Evolutionary conservation across 108 stramenopile species (phyloP).

Genomic region (Fragilariopsis cylindrus): DNA sequence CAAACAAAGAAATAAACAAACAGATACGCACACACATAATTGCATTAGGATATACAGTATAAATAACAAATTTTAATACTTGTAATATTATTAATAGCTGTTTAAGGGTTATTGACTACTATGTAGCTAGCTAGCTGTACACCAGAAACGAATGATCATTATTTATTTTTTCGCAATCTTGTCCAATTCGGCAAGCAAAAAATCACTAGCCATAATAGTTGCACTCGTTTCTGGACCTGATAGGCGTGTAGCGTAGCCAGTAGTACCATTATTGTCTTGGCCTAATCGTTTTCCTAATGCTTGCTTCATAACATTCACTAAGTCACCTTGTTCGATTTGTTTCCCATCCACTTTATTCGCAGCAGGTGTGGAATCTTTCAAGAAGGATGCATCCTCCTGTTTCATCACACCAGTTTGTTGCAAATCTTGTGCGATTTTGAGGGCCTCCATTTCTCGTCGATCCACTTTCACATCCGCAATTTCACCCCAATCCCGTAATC

Average conservation of each 20-base stretch:
- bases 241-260: conserved; percentile 22
- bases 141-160: not conserved
- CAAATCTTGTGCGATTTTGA: conserved; percentile 79
- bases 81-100: too few species aligned
- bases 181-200: conserved; percentile 69
- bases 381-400: conserved; percentile 58
- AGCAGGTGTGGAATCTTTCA: conserved; percentile 71
- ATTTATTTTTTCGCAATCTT: conserved; percentile 22
- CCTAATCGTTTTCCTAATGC: conserved; percentile 79
- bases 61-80: too few species aligned
- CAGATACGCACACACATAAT: not conserved
- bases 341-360: conserved; percentile 72
- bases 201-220: conserved; percentile 83
- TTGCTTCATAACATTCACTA: conserved; percentile 76
- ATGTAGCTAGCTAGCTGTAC: not conserved
- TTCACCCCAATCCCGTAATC: conserved; percentile 83
- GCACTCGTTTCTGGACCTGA: conserved; percentile 78
- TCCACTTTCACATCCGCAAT: conserved; percentile 81
- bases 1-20: not conserved
- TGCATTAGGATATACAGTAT: not conserved
- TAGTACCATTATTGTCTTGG: conserved; percentile 5
- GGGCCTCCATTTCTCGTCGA: conserved; percentile 81
- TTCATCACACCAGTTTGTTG: conserved; percentile 69
- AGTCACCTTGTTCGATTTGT: conserved; percentile 78
- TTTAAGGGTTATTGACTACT: too few species aligned